Base-by-base conservation (phyloP, 345 rosid genomes). In the Melaleuca alternifolia region DNA sequence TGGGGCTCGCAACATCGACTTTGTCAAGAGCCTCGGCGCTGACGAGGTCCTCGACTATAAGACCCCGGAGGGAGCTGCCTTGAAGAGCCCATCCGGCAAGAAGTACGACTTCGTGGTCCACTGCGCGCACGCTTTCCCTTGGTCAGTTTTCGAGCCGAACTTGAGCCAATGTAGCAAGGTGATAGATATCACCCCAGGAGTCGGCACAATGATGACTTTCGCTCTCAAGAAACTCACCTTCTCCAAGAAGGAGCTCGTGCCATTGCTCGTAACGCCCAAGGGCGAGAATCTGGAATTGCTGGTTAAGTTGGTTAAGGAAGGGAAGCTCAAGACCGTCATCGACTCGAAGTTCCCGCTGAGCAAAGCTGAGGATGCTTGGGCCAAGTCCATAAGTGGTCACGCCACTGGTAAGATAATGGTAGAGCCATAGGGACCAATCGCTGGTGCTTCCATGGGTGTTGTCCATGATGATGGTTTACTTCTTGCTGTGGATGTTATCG, bases 21-120 rank as follows among this genome's bases (percentile, higher is more conserved):
- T 96, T 3, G 94, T 94, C 71, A 95, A 91, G 91, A 93, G 95
- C 83, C 90, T 95, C 6, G 99, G 97, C 10, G 99, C 98, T 0
- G 96, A 95, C 50, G 99, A 95, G 90, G 94, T 95, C 89, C 92
- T 96, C 3, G 96, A 96, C 90, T 94, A 96, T 86, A 96, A 90
- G 85, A 94, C 97, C 11, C 95, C 95, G 0, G 96, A 93, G 1
- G 99, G 99, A 53, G 94, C 95, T 0, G 91, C 97, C 8, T 89
- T 96, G 37, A 93, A 86, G 90, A 94, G 97, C 89, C 96, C 95
- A 1, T 94, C 96, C 4, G 95, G 95, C 54, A 86, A 90, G 88
- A 95, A 94, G 91, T 95, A 95, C 9, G 98, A 95, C 77, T 93
- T 91, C 18, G 98, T 95, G 61, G 61, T 96, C 83, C 94, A 96